These are phyloP conservation scores for Sclerotiophoma versabilis DNA, from an alignment of 2,329 filamentous ascomycete species.

Conservation along the genomic window DNA sequence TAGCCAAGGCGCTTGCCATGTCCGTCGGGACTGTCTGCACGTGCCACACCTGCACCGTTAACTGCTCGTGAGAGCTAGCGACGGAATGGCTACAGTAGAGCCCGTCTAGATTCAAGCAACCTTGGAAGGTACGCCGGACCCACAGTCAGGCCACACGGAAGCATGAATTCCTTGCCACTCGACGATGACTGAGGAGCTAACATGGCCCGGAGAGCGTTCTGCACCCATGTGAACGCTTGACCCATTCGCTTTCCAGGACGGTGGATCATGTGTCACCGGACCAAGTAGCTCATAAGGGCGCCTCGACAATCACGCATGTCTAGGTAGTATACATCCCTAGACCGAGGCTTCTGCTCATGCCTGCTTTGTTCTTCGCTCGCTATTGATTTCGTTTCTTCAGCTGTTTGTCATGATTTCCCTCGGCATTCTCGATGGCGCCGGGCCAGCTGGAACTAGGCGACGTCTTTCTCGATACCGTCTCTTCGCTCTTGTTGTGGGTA, in stretches of 20 bases:
- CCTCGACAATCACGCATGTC: constrained; percentile 6
- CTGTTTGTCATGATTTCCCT: constrained; percentile 8
- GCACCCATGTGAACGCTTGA: constrained; percentile 10
- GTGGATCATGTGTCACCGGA: constrained; percentile 10
- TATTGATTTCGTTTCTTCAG: constrained; percentile 10
- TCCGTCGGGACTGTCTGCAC: constrained; percentile 2
- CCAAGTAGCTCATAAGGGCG: constrained; percentile 7
- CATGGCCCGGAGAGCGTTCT: constrained; percentile 12
- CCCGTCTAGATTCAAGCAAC: constrained; percentile 2
- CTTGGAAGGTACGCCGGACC: neutral
- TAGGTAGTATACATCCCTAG: constrained; percentile 11
- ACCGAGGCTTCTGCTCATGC: constrained; percentile 2
- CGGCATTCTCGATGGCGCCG: constrained; percentile 6
- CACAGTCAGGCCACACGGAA: constrained; percentile 3
- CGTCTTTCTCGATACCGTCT: constrained; percentile 13
- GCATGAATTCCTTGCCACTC: constrained; percentile 5
- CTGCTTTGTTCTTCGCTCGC: constrained; percentile 11
- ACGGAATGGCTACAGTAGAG: constrained; percentile 4
- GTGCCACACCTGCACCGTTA: neutral
- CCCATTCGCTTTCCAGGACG: constrained; percentile 5
- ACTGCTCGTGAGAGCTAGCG: constrained; percentile 1
- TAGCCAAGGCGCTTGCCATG: neutral
- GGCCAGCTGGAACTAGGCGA: constrained; percentile 7
- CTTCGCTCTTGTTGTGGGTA: constrained; percentile 12
- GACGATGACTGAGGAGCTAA: constrained; percentile 6